Evolutionary conservation across 257 asterid genomes (phyloP).

Genomic region (Solanum medicagineum): DNA sequence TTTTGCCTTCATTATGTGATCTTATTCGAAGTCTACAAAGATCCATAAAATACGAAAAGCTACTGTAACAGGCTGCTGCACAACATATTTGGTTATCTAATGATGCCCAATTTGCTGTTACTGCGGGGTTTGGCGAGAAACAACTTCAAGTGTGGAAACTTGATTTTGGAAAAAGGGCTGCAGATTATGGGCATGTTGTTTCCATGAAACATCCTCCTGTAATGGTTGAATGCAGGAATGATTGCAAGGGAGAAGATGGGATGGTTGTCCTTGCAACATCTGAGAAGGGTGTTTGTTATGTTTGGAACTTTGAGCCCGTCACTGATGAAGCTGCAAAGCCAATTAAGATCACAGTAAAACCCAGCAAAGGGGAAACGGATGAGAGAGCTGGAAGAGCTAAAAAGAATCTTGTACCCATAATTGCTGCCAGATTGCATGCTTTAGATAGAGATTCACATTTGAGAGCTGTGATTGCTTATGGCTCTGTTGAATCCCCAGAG

Average conservation of each 20-base stretch:
- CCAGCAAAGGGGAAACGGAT: neutral
- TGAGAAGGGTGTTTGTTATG: conserved; percentile 15
- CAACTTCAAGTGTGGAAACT: conserved; percentile 17
- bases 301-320: conserved; percentile 15
- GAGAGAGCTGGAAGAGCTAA: conserved; percentile 1
- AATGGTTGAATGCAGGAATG: conserved; percentile 13
- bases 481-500: conserved; percentile 12
- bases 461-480: conserved; percentile 10
- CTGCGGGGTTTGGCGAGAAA: conserved; percentile 14
- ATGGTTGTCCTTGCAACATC: conserved; percentile 16
- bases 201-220: conserved; percentile 15
- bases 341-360: conserved; percentile 12
- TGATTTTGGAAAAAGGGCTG: conserved; percentile 1
- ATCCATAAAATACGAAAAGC: neutral
- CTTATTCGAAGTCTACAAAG: neutral
- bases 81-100: conserved; percentile 7
- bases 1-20: neutral
- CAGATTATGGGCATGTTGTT: conserved; percentile 8
- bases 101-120: conserved; percentile 16
- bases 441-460: neutral
- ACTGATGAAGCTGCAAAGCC: conserved; percentile 13
- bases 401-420: conserved; percentile 1
- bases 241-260: conserved; percentile 9
- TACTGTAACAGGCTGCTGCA: conserved; percentile 9
- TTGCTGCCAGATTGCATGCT: conserved; percentile 14